A percentile compares a stretch with the other conserved stretches of the same genome.
Conservation (phyloP, 1,284 basidiomycete genomes). For the Ceratobasidium sp. region DNA sequence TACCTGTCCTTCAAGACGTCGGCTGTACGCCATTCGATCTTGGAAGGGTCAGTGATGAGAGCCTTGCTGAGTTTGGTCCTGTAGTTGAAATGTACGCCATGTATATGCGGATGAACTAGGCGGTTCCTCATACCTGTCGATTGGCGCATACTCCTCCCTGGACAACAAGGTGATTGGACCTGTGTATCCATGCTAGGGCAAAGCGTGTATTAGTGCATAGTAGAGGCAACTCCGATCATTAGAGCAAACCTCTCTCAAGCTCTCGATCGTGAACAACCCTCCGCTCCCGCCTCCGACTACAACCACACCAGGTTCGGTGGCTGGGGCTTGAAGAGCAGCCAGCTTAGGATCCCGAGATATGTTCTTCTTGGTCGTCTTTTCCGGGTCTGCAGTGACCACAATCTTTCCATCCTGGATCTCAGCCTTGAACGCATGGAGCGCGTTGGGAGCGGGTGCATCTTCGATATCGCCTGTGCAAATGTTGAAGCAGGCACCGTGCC, state of each 20-base stretch:
- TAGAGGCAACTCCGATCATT: not conserved
- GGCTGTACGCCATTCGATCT: slow-evolving; percentile 80
- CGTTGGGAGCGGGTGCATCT: slow-evolving; percentile 90
- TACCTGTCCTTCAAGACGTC: slow-evolving; percentile 86
- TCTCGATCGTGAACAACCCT: slow-evolving; percentile 84
- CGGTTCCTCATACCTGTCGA: slow-evolving; percentile 74
- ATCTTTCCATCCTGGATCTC: slow-evolving; percentile 82
- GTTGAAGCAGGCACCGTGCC: slow-evolving; percentile 96
- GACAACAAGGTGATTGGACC: slow-evolving; percentile 84
- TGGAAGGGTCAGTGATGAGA: slow-evolving; percentile 80
- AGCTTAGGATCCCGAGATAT: slow-evolving; percentile 67
- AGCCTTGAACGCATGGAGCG: slow-evolving; percentile 86
- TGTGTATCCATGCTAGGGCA: slow-evolving; percentile 76
- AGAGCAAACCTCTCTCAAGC: slow-evolving; percentile 77
- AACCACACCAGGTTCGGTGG: slow-evolving; percentile 74
- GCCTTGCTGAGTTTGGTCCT: slow-evolving; percentile 93
- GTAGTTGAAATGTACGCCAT: not conserved
- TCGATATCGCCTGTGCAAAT: slow-evolving; percentile 86
- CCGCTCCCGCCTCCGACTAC: slow-evolving; percentile 92
- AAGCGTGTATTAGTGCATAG: not conserved
- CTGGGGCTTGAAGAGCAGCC: slow-evolving; percentile 57
- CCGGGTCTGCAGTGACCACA: slow-evolving; percentile 80
- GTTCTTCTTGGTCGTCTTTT: slow-evolving; percentile 77
- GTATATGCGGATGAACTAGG: not conserved
- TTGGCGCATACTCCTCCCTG: slow-evolving; percentile 84